Evolutionary conservation across 768 basidiomycete genomes (phyloP), one percentile per base, ranked within the genome.

Genomic region (Ephemerocybe angulata): DNA sequence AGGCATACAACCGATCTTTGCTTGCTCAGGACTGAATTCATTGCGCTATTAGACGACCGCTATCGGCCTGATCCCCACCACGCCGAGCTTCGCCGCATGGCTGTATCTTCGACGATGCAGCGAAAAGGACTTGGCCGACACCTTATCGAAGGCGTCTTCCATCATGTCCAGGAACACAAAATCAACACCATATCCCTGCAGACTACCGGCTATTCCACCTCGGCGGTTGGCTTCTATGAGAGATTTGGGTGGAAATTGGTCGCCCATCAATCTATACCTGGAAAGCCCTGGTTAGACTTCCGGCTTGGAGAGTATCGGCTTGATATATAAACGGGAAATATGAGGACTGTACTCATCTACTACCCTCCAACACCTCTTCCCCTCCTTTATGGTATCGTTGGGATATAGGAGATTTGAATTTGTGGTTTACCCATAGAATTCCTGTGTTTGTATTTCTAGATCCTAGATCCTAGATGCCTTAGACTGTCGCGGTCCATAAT

Each of bases 61-160:
- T 35, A 8, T 35, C 33, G 33, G 8, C 8, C 33, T 17, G 33
- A 35, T 17, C 40, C 40, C 10, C 7, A 17, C 28, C 25, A 40
- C 4, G 55, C 56, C 13, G 60, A 63, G 24, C 40, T 66, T 7
- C 62, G 63, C 12, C 59, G 63, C 12, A 58, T 66, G 62, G 60
- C 57, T 13, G 63, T 63, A 1, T 61, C 60, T 0, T 27, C 50
- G 17, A 24, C 24, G 24, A 58, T 64, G 50, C 58, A 55, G 28
- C 59, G 62, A 2, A 56, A 58, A 7, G 54, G 58, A 1, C 55
- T 66, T 31, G 63, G 52, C 2, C 51, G 57, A 11, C 54, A 56
- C 12, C 51, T 66, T n/a, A 40, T 66, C 2, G 17, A 13, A 2
- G 52, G 60, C 5, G 54, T 35, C 1, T n/a, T 62, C 15, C 58